Percentiles rank a stretch among this genome's conserved stretches.
These are phyloP conservation scores for Rhynchosporium secalis DNA, from an alignment of 2,329 filamentous ascomycete genomes.

Conservation along the genomic window DNA sequence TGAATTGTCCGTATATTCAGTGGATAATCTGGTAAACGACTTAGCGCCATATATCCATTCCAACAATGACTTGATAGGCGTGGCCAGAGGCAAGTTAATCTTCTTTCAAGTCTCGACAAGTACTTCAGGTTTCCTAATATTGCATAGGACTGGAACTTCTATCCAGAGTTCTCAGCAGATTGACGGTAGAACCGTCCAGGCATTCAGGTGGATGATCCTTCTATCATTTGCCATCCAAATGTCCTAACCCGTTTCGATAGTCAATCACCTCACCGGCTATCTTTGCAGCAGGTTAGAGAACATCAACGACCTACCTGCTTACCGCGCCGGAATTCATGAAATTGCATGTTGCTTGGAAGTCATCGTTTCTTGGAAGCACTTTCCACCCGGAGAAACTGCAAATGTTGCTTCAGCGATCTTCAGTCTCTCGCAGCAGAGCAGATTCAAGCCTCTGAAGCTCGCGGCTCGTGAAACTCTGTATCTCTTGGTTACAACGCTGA, in stretches of 20 bases:
- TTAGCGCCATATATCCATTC: slow-evolving; percentile 26
- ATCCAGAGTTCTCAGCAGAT: slow-evolving; percentile 21
- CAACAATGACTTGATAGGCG: slow-evolving; percentile 25
- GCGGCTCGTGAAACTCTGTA: slow-evolving; percentile 31
- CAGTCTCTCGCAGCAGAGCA: slow-evolving; percentile 17
- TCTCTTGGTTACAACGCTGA: slow-evolving; percentile 27
- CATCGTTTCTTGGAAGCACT: slow-evolving; percentile 25
- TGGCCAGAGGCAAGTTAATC: slow-evolving; percentile 27
- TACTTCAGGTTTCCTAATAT: slow-evolving; percentile 12
- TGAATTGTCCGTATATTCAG: slow-evolving; percentile 20
- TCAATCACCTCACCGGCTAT: slow-evolving; percentile 30
- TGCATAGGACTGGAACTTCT: slow-evolving; percentile 26
- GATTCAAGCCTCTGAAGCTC: slow-evolving; percentile 27
- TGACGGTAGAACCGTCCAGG: slow-evolving; percentile 21
- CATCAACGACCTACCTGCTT: slow-evolving; percentile 20
- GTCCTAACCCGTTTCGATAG: slow-evolving; percentile 20
- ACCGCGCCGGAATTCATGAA: slow-evolving; percentile 30
- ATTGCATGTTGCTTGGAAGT: slow-evolving; percentile 20
- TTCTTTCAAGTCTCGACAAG: too few relatives aligned
- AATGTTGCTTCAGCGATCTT: slow-evolving; percentile 28
- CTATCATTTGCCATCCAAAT: neutral
- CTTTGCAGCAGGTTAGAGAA: slow-evolving; percentile 25
- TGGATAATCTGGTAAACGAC: slow-evolving; percentile 26
- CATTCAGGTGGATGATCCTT: slow-evolving; percentile 24
- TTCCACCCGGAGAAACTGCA: slow-evolving; percentile 26